Percentiles rank a stretch among this genome's conserved stretches.
These are phyloP conservation scores for Heliamphora pulchella DNA, from an alignment of 179 eudicot species.

Conservation along the genomic window DNA sequence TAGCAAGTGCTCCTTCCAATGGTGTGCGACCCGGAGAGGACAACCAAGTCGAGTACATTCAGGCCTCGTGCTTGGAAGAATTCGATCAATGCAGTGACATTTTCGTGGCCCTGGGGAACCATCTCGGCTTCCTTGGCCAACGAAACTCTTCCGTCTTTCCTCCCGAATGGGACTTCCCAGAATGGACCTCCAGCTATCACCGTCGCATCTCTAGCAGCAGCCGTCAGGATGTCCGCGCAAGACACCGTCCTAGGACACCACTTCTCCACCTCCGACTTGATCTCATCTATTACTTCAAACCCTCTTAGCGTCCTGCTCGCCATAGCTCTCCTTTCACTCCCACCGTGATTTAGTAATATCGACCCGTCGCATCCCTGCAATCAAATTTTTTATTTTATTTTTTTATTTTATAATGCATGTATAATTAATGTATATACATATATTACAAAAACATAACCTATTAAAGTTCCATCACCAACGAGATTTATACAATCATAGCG, in stretches of 20 bases:
- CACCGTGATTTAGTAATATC: slow-evolving; percentile 40
- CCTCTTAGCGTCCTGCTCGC: slow-evolving; percentile 48
- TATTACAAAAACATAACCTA: neutral
- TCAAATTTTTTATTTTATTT: neutral
- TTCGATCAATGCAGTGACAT: slow-evolving; percentile 37
- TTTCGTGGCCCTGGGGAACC: slow-evolving; percentile 53
- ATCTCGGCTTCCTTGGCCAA: slow-evolving; percentile 44
- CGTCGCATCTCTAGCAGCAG: slow-evolving; percentile 49
- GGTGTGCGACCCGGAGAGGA: slow-evolving; percentile 56
- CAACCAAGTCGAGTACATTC: slow-evolving; percentile 39
- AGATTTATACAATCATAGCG: too few species aligned
- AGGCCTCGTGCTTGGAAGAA: slow-evolving; percentile 42
- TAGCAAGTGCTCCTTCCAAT: slow-evolving; percentile 52
- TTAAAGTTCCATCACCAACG: too few species aligned
- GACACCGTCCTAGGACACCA: slow-evolving; percentile 51
- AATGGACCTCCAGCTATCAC: slow-evolving; percentile 49
- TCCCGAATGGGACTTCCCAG: slow-evolving; percentile 57
- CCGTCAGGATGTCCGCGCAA: slow-evolving; percentile 53
- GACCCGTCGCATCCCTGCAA: slow-evolving; percentile 64
- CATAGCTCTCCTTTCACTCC: slow-evolving; percentile 35
- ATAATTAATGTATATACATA: neutral
- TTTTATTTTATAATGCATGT: neutral
- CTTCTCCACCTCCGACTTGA: slow-evolving; percentile 45
- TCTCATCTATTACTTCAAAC: slow-evolving; percentile 48
- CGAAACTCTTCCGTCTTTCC: slow-evolving; percentile 48